phyloP scores from a whole-genome alignment of 768 basidiomycete genomes.

The Leucocoprinus sp. region DNA sequence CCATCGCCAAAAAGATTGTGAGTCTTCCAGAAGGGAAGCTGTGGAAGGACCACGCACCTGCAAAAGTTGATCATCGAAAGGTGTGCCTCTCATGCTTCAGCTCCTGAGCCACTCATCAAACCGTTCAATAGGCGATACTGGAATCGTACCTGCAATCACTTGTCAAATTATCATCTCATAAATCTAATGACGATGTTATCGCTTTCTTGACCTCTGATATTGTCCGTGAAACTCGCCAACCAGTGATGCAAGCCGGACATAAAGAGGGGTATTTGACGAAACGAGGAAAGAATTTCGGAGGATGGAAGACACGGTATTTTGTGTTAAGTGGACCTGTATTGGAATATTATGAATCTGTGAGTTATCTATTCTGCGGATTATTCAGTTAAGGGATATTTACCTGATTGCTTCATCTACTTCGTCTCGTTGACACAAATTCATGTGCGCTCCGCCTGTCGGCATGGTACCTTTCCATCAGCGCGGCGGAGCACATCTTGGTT shows the following conservation, averaged over 20 bases:
- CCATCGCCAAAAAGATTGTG: slow-evolving; percentile 69
- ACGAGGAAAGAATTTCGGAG: slow-evolving; percentile 95
- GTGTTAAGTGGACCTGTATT: slow-evolving; percentile 85
- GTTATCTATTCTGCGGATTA: no score
- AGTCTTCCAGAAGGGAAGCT: slow-evolving; percentile 84
- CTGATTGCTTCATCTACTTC: neutral
- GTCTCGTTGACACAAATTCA: no score
- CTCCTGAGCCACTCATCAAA: neutral
- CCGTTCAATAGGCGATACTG: slow-evolving; percentile 50
- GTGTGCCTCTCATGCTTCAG: slow-evolving; percentile 32
- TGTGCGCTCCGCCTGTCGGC: no score
- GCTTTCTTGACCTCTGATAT: slow-evolving; percentile 90
- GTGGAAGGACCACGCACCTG: slow-evolving; percentile 96
- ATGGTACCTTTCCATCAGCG: slow-evolving; percentile 35
- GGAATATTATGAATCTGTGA: slow-evolving; percentile 92
- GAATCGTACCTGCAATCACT: slow-evolving; percentile 84
- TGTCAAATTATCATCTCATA: slow-evolving; percentile 71
- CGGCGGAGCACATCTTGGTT: slow-evolving; percentile 85
- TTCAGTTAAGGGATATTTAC: no score
- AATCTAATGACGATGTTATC: slow-evolving; percentile 84
- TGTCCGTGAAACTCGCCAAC: slow-evolving; percentile 64
- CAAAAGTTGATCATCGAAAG: slow-evolving; percentile 94
- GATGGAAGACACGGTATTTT: slow-evolving; percentile 95
- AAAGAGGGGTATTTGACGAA: slow-evolving; percentile 97
- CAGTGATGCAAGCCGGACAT: slow-evolving; percentile 73